phyloP scores from a whole-genome alignment of 495 filamentous ascomycete genomes.

The Cladorrhinum samala region DNA sequence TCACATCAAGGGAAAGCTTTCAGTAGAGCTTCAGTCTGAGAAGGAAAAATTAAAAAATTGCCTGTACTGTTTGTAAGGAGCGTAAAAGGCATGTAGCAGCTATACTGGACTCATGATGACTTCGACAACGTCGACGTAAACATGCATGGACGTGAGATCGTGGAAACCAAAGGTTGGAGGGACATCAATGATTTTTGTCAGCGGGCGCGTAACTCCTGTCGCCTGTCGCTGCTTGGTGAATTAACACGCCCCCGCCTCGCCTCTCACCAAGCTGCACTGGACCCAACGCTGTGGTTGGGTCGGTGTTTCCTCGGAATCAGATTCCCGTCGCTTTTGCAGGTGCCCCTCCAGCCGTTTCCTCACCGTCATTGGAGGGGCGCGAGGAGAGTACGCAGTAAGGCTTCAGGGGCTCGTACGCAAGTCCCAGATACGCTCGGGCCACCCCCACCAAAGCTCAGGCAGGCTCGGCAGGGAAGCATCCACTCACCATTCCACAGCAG shows the following conservation, averaged over 20 bases:
- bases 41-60: background rate
- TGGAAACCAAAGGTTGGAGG: no score
- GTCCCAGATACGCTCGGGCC: slow-evolving; percentile 8
- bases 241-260: no score
- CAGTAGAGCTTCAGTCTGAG: no score
- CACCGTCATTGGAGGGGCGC: background rate
- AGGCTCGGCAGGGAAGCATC: background rate
- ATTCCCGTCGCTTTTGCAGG: background rate
- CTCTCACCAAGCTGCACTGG: no score
- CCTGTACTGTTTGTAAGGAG: background rate
- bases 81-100: background rate
- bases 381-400: background rate
- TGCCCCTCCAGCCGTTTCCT: background rate
- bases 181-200: no score
- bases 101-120: background rate
- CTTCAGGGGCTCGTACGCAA: background rate
- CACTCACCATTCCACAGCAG: background rate
- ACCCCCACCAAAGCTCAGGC: slow-evolving; percentile 3
- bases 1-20: slow-evolving; percentile 17
- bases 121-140: background rate
- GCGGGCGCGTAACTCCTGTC: no score
- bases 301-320: slow-evolving; percentile 8
- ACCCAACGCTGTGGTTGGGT: slow-evolving; percentile 4
- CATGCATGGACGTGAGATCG: no score
- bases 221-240: no score